A percentile compares a stretch with the other conserved stretches of the same genome.
phyloP scores from a whole-genome alignment of 2,329 filamentous ascomycete species.

The Balansia obtecta region DNA sequence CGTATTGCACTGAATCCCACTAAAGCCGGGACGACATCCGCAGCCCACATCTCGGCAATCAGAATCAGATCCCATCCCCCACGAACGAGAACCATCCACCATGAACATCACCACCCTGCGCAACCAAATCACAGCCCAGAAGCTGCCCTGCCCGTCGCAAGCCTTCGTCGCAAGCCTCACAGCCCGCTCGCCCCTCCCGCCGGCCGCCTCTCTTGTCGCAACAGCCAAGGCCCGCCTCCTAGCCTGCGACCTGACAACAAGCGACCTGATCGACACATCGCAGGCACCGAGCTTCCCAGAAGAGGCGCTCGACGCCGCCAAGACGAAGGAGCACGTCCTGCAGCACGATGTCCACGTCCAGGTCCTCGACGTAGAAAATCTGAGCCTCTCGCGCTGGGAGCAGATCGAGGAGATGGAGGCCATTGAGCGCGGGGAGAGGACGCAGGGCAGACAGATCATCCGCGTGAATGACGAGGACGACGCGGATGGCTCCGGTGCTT shows the following conservation, averaged over 20 bases:
- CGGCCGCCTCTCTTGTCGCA: slow-evolving; percentile 59
- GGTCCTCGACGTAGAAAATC: slow-evolving; percentile 75
- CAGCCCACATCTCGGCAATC: too few species aligned
- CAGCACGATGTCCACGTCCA: slow-evolving; percentile 59
- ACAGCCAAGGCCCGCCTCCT: slow-evolving; percentile 74
- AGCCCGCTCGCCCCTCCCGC: slow-evolving; percentile 41
- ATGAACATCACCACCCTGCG: slow-evolving; percentile 19
- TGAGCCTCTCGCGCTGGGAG: slow-evolving; percentile 69
- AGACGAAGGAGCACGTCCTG: slow-evolving; percentile 43
- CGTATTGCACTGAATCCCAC: too few species aligned
- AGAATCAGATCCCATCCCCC: background rate
- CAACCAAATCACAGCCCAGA: slow-evolving; percentile 36
- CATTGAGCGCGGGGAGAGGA: slow-evolving; percentile 59
- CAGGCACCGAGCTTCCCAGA: slow-evolving; percentile 34
- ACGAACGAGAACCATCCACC: background rate
- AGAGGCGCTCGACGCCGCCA: slow-evolving; percentile 38
- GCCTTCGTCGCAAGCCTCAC: slow-evolving; percentile 55
- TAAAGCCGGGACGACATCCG: too few species aligned
- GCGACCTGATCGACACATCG: slow-evolving; percentile 32
- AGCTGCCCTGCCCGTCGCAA: slow-evolving; percentile 37
- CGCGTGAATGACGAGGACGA: slow-evolving; percentile 38
- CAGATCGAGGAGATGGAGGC: slow-evolving; percentile 75
- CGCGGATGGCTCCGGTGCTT: slow-evolving; percentile 24
- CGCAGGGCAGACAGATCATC: slow-evolving; percentile 68
- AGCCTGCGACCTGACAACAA: slow-evolving; percentile 56